Evolutionary conservation across 2,329 filamentous ascomycete genomes (phyloP).

Genomic region (Monosporascus sp.): DNA sequence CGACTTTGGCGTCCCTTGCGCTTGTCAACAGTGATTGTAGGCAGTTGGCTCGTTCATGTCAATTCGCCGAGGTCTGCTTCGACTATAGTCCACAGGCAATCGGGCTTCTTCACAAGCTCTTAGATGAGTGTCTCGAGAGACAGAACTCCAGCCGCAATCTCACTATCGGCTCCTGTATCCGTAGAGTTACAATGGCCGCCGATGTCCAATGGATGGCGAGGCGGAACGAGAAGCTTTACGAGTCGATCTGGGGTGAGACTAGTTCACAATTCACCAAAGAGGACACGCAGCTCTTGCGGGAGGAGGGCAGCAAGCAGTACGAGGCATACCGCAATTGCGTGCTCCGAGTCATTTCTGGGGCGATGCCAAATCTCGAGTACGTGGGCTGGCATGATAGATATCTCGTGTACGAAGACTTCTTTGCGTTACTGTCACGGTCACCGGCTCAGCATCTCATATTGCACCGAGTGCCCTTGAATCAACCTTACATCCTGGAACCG

Average conservation of each 20-base stretch:
- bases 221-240: background rate
- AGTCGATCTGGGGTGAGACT: background rate
- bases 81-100: background rate
- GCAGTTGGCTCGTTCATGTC: constrained; percentile 6
- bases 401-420: background rate
- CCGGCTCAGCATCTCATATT: background rate
- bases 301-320: too few species aligned
- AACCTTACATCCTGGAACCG: background rate
- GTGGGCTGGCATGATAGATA: background rate
- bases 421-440: background rate
- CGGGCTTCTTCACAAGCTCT: background rate
- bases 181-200: background rate
- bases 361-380: background rate
- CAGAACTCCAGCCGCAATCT: background rate
- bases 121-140: background rate
- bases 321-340: background rate
- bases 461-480: background rate
- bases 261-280: too few species aligned
- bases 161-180: background rate
- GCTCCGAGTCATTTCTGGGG: background rate
- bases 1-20: constrained; percentile 1
- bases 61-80: constrained; percentile 3
- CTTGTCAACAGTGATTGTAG: constrained; percentile 3
- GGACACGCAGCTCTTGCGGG: too few species aligned
- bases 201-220: background rate